Conservation (phyloP, 441 rosid genomes). For the Hypseocharis bilobata region DNA sequence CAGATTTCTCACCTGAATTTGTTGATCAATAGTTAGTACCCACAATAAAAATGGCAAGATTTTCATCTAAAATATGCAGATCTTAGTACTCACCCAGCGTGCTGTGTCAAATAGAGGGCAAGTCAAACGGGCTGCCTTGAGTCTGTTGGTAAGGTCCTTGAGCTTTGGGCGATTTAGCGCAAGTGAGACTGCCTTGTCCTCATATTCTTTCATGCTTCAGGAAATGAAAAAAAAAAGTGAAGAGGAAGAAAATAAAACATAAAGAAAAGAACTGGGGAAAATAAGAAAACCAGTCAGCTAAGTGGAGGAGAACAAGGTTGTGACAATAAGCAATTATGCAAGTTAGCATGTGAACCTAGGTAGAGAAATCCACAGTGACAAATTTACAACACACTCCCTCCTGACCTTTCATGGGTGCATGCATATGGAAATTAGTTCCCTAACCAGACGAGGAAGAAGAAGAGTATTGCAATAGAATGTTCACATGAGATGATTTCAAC, state of each 20-base stretch:
- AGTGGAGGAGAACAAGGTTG: not conserved
- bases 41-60: not conserved
- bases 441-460: too few species aligned
- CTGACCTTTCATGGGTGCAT: too few species aligned
- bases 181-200: constrained; percentile 79
- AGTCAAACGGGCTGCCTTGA: constrained; percentile 60
- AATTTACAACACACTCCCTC: too few species aligned
- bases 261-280: not conserved
- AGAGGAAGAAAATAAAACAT: not conserved
- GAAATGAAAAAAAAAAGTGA: not conserved
- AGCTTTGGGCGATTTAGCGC: constrained; percentile 69
- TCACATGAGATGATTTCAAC: not conserved
- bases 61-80: not conserved
- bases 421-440: too few species aligned
- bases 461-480: not conserved
- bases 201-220: constrained; percentile 76
- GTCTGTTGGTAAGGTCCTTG: constrained; percentile 55
- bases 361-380: not conserved
- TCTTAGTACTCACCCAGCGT: constrained; percentile 67
- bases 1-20: constrained; percentile 68
- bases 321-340: not conserved
- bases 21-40: too few species aligned
- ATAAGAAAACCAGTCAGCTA: not conserved
- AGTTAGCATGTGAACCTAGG: not conserved
- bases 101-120: constrained; percentile 85